Evolutionary conservation across 768 basidiomycete species (phyloP), one percentile per base, ranked within the genome.

Genomic region (Tulasnella sp.): DNA sequence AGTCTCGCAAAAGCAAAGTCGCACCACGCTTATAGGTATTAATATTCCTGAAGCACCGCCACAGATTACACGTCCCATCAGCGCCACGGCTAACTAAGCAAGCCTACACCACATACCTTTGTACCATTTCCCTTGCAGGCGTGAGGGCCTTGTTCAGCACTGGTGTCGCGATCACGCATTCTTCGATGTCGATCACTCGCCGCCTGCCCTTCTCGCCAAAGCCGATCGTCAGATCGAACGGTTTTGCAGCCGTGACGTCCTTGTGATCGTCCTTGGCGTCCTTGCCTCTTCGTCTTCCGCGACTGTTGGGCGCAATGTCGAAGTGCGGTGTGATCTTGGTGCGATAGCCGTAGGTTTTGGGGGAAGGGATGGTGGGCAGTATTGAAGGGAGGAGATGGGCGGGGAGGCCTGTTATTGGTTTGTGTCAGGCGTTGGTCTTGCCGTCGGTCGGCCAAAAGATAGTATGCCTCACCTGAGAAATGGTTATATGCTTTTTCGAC

Each of bases 281-380:
- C 45, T 54, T 31, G 21, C 76, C 12, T n/a, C 66, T 64, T 41
- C 69, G 66, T 49, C 68, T 72, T 53, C 64, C 66, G 12, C 63
- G 49, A 30, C 67, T 65, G 56, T 76, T 81, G 1, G 80, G 78
- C 0, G 91, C 83, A 0, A 83, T 78, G 22, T 92, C 88, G 62
- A 98, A 98, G 69, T 99, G 96, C 0, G 96, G 96, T 0, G 96
- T 97, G 54, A 99, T 83, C 73, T 99, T 99, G 1, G 96, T 99
- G 30, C 94, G 82, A 69, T 99, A 99, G 53, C 78, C 80, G 68
- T 94, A 97, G 55, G 93, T 82, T 50, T 88, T 74, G 0, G 94
- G 96, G 0, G 89, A 92, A n/a, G 81, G 79, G 5, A 92, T 82
- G 0, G 92, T 96, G 0, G 82, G 71, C 41, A 78, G 76, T 19